These are phyloP conservation scores for Auxenochlorella pyrenoidosa DNA, from an alignment of 139 green algal genomes.

Conservation along the genomic window DNA sequence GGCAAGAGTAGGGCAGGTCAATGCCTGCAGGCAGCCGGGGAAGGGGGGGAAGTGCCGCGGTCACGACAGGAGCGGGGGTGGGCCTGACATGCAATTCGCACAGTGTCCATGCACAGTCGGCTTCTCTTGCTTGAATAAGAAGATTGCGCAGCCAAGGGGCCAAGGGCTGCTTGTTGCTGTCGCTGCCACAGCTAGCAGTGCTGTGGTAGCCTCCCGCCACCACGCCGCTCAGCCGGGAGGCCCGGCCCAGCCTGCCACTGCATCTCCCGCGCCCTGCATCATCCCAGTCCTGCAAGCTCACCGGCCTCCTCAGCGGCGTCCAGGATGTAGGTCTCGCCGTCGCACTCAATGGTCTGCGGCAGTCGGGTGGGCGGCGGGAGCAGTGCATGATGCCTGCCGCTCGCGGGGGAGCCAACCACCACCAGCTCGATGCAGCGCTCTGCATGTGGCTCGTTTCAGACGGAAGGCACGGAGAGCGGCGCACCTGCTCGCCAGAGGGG, in stretches of 20 bases:
- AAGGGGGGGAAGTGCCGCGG: too few relatives aligned
- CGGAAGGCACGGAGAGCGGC: neutral
- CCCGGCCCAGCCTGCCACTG: too few relatives aligned
- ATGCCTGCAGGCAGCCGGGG: conserved; percentile 52
- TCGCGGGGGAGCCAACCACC: neutral
- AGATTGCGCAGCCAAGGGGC: too few relatives aligned
- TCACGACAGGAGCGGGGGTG: too few relatives aligned
- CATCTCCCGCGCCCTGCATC: too few relatives aligned
- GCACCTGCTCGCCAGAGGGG: conserved; percentile 64
- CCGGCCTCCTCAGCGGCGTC: conserved; percentile 87
- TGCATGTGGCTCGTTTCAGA: neutral
- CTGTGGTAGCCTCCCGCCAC: neutral
- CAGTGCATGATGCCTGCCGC: neutral
- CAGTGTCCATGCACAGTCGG: too few relatives aligned
- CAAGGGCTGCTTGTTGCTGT: neutral
- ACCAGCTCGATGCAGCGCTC: neutral
- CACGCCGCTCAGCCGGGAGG: too few relatives aligned
- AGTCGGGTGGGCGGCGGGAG: neutral
- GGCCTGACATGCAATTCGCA: too few relatives aligned
- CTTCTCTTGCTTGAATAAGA: too few relatives aligned
- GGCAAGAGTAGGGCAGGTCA: conserved; percentile 91
- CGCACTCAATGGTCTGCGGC: conserved; percentile 66
- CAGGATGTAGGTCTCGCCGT: conserved; percentile 85
- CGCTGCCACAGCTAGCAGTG: too few relatives aligned
- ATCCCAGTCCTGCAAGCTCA: neutral